Percentiles rank a stretch among this genome's conserved stretches.
Conservation (phyloP, 352 stramenopile species). For the Globisporangium solare region DNA sequence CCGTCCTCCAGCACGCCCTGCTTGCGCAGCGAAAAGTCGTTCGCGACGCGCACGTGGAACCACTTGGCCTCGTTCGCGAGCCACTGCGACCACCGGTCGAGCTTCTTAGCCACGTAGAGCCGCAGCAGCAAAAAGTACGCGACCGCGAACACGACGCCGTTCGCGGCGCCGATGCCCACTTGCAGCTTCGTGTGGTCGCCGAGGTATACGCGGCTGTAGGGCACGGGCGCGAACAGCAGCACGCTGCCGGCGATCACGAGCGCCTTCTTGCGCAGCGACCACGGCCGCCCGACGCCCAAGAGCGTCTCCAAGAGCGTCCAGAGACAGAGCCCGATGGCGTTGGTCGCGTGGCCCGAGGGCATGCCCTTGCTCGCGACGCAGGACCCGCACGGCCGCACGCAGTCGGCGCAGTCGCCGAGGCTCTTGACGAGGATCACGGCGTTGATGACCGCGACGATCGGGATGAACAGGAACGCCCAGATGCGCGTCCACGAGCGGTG, state of each 20-base stretch:
- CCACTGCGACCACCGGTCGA: constrained; percentile 4
- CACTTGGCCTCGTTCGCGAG: not conserved
- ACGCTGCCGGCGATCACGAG: constrained; percentile 9
- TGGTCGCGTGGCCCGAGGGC: constrained; percentile 49
- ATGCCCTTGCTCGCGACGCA: constrained; percentile 44
- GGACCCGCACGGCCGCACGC: constrained; percentile 38
- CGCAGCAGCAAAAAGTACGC: constrained; percentile 44
- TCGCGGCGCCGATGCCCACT: constrained; percentile 29
- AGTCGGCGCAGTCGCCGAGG: constrained; percentile 42
- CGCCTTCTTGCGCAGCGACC: constrained; percentile 15
- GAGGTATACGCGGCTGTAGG: constrained; percentile 56
- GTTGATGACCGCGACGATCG: constrained; percentile 42
- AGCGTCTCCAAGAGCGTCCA: constrained; percentile 46
- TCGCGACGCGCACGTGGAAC: constrained; percentile 8
- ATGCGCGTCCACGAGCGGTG: constrained; percentile 39
- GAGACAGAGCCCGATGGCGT: constrained; percentile 41
- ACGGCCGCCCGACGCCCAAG: constrained; percentile 25
- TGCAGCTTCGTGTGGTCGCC: constrained; percentile 54
- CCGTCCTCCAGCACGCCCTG: not conserved
- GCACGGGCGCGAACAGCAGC: constrained; percentile 41
- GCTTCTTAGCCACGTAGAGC: constrained; percentile 24
- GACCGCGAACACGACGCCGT: constrained; percentile 34
- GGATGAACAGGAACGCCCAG: constrained; percentile 46
- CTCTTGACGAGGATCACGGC: constrained; percentile 28
- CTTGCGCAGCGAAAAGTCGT: constrained; percentile 8